Conservation (phyloP, 371 early-diverging fungal species). For the Apophysomyces sp. region DNA sequence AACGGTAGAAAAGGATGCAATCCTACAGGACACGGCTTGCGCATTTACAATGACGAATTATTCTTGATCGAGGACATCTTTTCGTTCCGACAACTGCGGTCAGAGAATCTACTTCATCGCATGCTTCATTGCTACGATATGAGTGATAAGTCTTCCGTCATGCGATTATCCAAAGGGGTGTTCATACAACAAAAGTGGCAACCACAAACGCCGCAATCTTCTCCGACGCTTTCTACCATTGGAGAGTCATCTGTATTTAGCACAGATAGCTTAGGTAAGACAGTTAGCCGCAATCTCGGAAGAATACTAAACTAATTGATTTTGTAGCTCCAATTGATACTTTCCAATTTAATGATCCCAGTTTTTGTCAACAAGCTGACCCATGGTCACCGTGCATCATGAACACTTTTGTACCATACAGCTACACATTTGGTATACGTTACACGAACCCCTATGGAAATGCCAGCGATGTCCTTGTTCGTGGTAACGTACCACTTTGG, state of each 20-base stretch:
- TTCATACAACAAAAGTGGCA: conserved; percentile 44
- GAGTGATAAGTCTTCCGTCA: conserved; percentile 23
- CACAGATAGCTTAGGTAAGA: conserved; percentile 10
- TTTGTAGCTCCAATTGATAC: conserved; percentile 27
- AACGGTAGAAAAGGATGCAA: conserved; percentile 12
- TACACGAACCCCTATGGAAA: conserved; percentile 39
- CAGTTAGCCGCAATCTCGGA: too few species aligned
- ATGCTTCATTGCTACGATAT: conserved; percentile 25
- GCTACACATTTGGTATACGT: conserved; percentile 48
- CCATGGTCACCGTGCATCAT: not conserved
- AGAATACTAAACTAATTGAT: not conserved
- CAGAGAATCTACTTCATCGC: conserved; percentile 33
- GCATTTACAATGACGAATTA: not conserved
- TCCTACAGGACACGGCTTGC: not conserved
- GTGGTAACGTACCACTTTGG: conserved; percentile 44
- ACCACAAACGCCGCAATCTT: conserved; percentile 12
- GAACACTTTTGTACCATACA: conserved; percentile 40
- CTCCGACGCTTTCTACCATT: conserved; percentile 26
- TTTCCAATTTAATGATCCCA: conserved; percentile 10
- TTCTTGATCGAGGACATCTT: conserved; percentile 13
- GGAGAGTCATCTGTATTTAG: conserved; percentile 4
- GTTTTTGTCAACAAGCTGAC: not conserved
- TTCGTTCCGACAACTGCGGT: conserved; percentile 30
- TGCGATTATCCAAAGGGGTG: conserved; percentile 39
- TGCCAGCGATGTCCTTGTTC: conserved; percentile 36